phyloP scores from a whole-genome alignment of 1,284 basidiomycete species.

The Mycosarcoma mackinlayi region DNA sequence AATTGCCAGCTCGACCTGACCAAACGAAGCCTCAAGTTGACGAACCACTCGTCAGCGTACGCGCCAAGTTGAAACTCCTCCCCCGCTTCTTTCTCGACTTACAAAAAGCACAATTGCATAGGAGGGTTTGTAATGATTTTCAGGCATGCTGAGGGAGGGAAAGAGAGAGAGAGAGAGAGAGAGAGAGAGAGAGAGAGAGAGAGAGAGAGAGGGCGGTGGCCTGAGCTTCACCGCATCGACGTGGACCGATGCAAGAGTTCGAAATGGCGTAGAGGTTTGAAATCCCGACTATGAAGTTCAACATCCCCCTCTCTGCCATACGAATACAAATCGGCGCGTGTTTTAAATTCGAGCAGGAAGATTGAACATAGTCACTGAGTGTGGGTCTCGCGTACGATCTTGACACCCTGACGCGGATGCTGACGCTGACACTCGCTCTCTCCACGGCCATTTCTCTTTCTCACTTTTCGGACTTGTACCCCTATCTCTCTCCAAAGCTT shows the following conservation, averaged over 20 bases:
- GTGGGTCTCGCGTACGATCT: conserved; percentile 4
- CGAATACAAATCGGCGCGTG: background rate
- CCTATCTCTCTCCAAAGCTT: too few relatives aligned
- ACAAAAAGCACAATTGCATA: background rate
- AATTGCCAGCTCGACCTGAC: conserved; percentile 11
- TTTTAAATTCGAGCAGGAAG: background rate
- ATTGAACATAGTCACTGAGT: too few relatives aligned
- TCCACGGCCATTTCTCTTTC: background rate
- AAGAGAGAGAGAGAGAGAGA: too few relatives aligned
- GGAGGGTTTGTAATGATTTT: background rate
- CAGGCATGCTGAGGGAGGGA: too few relatives aligned
- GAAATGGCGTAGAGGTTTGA: background rate
- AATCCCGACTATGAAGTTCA: background rate
- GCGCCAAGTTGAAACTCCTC: conserved; percentile 15
- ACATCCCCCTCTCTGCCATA: background rate
- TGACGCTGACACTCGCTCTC: background rate
- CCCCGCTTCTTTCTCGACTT: conserved; percentile 7
- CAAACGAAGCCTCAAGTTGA: too few relatives aligned
- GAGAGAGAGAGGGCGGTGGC: conserved; percentile 10
- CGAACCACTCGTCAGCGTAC: background rate
- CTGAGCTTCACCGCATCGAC: conserved; percentile 20
- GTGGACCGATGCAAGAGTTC: conserved; percentile 2
- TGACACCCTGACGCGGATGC: conserved; percentile 2
- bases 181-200: too few relatives aligned
- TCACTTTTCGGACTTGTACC: background rate